Percentiles rank a stretch among this genome's conserved stretches.
Conservation (phyloP, 257 asterid genomes). For the Paraleonurus japonicus region DNA sequence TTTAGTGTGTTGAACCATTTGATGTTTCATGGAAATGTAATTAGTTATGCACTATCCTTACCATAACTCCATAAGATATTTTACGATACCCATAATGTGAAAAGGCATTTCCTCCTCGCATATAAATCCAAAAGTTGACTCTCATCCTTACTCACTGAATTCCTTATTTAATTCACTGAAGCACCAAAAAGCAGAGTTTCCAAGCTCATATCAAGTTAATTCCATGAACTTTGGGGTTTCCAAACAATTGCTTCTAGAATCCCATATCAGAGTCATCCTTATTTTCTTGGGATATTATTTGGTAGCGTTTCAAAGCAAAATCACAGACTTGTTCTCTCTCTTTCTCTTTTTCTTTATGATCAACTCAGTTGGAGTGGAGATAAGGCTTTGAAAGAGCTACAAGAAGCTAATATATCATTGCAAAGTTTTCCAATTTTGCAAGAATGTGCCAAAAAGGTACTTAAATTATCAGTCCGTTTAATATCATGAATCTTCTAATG, state of each 20-base stretch:
- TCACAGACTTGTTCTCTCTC: background rate
- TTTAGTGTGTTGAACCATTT: background rate
- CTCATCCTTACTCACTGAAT: background rate
- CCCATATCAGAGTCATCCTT: background rate
- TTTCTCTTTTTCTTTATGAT: background rate
- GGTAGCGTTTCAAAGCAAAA: constrained; percentile 6
- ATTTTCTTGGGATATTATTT: constrained; percentile 11
- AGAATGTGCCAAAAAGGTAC: constrained; percentile 87
- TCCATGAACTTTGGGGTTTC: background rate
- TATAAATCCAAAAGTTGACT: background rate
- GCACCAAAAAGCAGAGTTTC: background rate
- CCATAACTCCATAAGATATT: background rate
- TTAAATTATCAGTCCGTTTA: constrained; percentile 16
- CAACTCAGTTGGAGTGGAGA: constrained; percentile 87
- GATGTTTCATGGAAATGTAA: constrained; percentile 1
- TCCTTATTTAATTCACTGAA: background rate
- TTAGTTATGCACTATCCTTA: background rate
- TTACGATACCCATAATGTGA: background rate
- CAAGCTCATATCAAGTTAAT: constrained; percentile 7
- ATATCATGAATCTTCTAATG: constrained; percentile 8
- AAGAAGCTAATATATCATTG: constrained; percentile 69
- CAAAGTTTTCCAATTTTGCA: constrained; percentile 71
- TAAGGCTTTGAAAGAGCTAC: constrained; percentile 81
- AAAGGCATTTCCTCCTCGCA: background rate
- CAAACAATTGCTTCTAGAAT: background rate